Evolutionary conservation across 352 stramenopile species (phyloP).

Genomic region (Globisporangium abappressorium): DNA sequence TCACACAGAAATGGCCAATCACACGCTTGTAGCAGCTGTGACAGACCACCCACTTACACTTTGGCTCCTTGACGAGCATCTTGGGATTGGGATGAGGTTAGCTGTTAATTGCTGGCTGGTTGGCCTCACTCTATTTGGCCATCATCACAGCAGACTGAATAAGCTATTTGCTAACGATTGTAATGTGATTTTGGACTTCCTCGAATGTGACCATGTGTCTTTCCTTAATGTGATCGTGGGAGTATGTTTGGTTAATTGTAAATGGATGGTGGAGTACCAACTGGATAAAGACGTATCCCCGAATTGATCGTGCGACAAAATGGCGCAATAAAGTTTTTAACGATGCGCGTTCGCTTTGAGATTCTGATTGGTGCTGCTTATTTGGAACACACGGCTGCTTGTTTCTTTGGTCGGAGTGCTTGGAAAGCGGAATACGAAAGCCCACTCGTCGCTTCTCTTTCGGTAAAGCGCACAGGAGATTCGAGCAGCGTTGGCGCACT

Average conservation of each 20-base stretch:
- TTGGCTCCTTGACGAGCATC: background rate
- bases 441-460: too few species aligned
- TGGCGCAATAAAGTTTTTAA: background rate
- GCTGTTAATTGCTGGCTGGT: background rate
- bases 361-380: background rate
- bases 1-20: background rate
- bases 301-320: background rate
- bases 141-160: background rate
- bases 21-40: background rate
- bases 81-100: background rate
- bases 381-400: background rate
- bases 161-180: background rate
- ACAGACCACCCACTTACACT: background rate
- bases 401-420: too few species aligned
- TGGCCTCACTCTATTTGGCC: background rate
- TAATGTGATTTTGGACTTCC: background rate
- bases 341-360: background rate
- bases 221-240: background rate
- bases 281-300: background rate
- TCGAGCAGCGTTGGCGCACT: too few species aligned
- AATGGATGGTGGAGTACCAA: background rate
- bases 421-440: too few species aligned
- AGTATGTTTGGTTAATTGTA: too few species aligned
- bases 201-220: background rate
- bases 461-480: too few species aligned